Base-by-base conservation (phyloP, 441 rosid genomes). In the Bruguiera hainesii region DNA sequence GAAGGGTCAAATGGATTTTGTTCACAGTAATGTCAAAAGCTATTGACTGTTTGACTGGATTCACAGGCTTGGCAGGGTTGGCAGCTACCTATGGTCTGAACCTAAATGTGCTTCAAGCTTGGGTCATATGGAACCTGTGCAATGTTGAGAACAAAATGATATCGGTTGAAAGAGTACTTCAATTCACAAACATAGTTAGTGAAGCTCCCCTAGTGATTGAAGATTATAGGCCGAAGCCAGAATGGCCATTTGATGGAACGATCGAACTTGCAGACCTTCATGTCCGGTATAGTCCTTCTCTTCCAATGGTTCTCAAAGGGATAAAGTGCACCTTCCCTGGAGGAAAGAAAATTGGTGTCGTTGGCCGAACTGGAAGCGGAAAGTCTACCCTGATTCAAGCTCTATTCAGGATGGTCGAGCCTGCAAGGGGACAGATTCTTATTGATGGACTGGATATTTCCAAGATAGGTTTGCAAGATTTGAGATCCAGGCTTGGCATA, bases 141-240 rank as follows among this genome's bases (percentile, higher is more conserved):
- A 88, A 84, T 39, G 91, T 88, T 3, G 89, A 86, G 80, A 88
- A 84, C 83, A 88, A 86, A 76, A 84, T 88, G 91, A 88, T 88
- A 71, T 86, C 91, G 1, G 91, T 84, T 1, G 91, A 84, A 76
- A 80, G 91, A 68, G 66, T 88, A 71, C 88, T 88, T 56, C 89
- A 84, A 57, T 82, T 81, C 73, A 75, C 88, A 16, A 65, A 78
- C 70, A 68, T 88, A 62, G 77, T 80, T 0, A 83, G 91, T 56
- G 91, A 89, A 75, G 87, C 87, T 68, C 85, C 88, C 16, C 30
- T 73, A 3, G 83, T 82, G 48, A 75, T 86, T 18, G 73, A 83
- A 61, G 71, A 73, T 48, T 55, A 30, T 15, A 73, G 81, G 72
- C 89, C 86, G 15, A 64, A 62, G 52, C 61, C 76, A 10, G 77